Percentiles rank a stretch among this genome's conserved stretches.
Conservation (phyloP, 129 eudicot genomes). For the Tanacetum coccineum region DNA sequence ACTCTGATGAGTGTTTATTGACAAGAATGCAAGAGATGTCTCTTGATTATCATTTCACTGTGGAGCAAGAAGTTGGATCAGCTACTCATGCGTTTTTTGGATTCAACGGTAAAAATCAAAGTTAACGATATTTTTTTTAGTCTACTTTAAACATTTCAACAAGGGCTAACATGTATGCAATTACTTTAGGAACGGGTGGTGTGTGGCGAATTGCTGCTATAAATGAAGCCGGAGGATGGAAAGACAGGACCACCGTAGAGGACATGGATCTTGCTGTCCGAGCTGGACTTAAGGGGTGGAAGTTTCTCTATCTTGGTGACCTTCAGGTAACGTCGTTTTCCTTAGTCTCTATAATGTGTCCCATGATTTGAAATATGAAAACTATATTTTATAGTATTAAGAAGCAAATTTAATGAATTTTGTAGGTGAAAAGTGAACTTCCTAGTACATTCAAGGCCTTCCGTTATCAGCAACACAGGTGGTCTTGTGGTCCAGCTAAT, state of each 20-base stretch:
- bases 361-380: neutral
- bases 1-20: constrained; percentile 84
- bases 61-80: constrained; percentile 99
- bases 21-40: constrained; percentile 99
- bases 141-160: neutral
- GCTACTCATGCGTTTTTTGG: constrained; percentile 99
- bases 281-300: constrained; percentile 89
- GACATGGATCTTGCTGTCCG: constrained; percentile 94
- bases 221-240: constrained; percentile 93
- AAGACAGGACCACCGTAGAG: constrained; percentile 86
- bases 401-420: constrained; percentile 7
- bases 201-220: constrained; percentile 84
- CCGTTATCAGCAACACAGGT: constrained; percentile 86
- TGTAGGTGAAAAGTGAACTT: constrained; percentile 80
- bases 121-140: neutral
- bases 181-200: constrained; percentile 79
- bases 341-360: constrained; percentile 3
- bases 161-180: constrained; percentile 3
- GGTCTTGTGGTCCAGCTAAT: constrained; percentile 98
- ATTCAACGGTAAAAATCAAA: constrained; percentile 62
- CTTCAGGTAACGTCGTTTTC: constrained; percentile 42
- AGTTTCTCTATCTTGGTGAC: constrained; percentile 68
- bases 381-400: neutral
- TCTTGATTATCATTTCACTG: constrained; percentile 89
- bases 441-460: constrained; percentile 92